Evolutionary conservation across 495 filamentous ascomycete genomes (phyloP).

Genomic region (Aspergillus bridgeri): DNA sequence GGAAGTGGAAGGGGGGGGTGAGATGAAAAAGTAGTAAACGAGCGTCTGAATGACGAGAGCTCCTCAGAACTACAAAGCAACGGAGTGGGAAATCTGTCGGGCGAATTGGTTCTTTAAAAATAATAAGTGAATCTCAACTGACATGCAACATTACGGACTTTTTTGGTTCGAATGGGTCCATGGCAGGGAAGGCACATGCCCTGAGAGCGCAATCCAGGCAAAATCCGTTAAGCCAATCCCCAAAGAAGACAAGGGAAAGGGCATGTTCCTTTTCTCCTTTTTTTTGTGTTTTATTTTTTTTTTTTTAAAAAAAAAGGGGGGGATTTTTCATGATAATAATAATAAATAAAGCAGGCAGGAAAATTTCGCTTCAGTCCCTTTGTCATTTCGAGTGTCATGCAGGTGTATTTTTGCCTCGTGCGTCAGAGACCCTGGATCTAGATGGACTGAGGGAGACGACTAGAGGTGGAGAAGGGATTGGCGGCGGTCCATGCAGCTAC

Average conservation of each 20-base stretch:
- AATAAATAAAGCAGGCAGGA: no score
- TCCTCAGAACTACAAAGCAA: slow-evolving; percentile 1
- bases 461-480: slow-evolving; percentile 29
- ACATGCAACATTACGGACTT: slow-evolving; percentile 22
- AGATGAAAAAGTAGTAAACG: slow-evolving; percentile 14
- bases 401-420: slow-evolving; percentile 34
- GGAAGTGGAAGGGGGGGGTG: slow-evolving; percentile 9
- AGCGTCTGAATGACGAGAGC: slow-evolving; percentile 14
- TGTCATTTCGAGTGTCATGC: slow-evolving; percentile 36
- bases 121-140: slow-evolving; percentile 13
- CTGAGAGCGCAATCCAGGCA: slow-evolving; percentile 18
- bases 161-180: slow-evolving; percentile 18
- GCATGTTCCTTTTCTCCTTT: neutral
- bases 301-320: slow-evolving; percentile 11
- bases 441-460: slow-evolving; percentile 28
- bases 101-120: slow-evolving; percentile 15
- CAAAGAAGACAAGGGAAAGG: slow-evolving; percentile 13
- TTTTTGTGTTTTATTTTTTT: no score
- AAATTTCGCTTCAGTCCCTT: slow-evolving; percentile 25
- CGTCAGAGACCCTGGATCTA: slow-evolving; percentile 38
- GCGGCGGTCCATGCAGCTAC: slow-evolving; percentile 30
- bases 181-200: slow-evolving; percentile 26
- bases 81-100: slow-evolving; percentile 13
- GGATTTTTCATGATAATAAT: no score
- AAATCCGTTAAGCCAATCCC: slow-evolving; percentile 21